Conservation (phyloP, 2,329 filamentous ascomycete genomes). For the Botrytis fabae region DNA sequence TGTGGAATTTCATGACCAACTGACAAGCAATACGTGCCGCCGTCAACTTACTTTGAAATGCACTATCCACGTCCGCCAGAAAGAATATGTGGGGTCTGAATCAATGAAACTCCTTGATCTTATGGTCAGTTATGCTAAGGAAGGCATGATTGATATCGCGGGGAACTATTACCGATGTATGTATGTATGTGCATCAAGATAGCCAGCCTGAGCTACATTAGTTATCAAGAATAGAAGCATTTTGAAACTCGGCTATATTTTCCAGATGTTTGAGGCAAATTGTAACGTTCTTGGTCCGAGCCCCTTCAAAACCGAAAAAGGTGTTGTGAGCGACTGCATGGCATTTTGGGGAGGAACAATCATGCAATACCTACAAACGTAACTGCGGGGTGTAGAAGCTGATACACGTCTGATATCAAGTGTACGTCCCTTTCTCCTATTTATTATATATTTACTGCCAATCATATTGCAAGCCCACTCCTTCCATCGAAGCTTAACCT, state of each 20-base stretch:
- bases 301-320: not conserved
- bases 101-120: not conserved
- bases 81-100: not conserved
- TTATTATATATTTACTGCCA: not conserved
- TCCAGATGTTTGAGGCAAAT: not conserved
- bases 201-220: not conserved
- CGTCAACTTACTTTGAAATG: not conserved
- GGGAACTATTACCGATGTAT: not conserved
- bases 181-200: not conserved
- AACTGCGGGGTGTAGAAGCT: not conserved
- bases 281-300: not conserved
- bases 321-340: constrained; percentile 2
- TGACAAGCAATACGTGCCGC: not conserved
- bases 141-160: not conserved
- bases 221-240: not conserved
- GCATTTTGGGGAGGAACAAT: not conserved
- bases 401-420: not conserved
- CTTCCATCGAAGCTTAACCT: not conserved
- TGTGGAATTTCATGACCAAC: not conserved
- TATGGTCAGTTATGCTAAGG: not conserved
- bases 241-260: not conserved
- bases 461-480: not conserved
- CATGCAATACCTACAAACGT: not conserved
- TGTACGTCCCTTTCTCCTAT: not conserved
- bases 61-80: not conserved